These are phyloP conservation scores for Metschnikowia borealis DNA, from an alignment of 805 yeast genomes.

Conservation along the genomic window DNA sequence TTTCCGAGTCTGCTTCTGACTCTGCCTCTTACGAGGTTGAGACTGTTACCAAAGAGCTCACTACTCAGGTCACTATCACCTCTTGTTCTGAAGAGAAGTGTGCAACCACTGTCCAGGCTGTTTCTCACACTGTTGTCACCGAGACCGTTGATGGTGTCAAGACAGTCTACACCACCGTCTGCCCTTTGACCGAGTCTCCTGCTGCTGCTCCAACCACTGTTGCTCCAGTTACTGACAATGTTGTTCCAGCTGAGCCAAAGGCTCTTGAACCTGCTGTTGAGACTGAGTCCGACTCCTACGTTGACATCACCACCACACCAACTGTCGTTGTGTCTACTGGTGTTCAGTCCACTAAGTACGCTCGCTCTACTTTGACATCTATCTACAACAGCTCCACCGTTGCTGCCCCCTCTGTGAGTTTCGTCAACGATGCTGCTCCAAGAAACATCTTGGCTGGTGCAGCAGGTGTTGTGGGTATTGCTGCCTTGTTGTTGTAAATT, in stretches of 20 bases:
- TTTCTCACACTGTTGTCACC: slow-evolving; percentile 17
- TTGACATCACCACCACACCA: slow-evolving; percentile 50
- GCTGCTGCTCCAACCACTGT: slow-evolving; percentile 11
- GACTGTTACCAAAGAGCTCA: slow-evolving; percentile 19
- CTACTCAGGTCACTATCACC: slow-evolving; percentile 29
- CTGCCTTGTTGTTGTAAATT: slow-evolving; percentile 30
- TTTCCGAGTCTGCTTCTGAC: neutral
- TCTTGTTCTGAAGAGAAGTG: slow-evolving; percentile 22
- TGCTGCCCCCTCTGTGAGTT: slow-evolving; percentile 23
- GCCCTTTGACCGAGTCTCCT: slow-evolving; percentile 16
- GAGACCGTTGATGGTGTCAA: slow-evolving; percentile 26
- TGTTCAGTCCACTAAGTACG: slow-evolving; percentile 40
- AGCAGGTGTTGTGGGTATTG: slow-evolving; percentile 41
- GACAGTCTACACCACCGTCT: slow-evolving; percentile 20
- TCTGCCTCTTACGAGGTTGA: slow-evolving; percentile 15
- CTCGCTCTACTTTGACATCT: slow-evolving; percentile 37
- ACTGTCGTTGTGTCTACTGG: slow-evolving; percentile 43
- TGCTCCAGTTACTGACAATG: slow-evolving; percentile 8
- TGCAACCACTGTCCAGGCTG: slow-evolving; percentile 16
- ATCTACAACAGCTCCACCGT: slow-evolving; percentile 21
- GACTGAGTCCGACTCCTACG: slow-evolving; percentile 35
- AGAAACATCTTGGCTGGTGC: slow-evolving; percentile 28
- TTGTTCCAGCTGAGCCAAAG: neutral
- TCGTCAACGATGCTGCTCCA: slow-evolving; percentile 34
- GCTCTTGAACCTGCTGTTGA: slow-evolving; percentile 16